These are phyloP conservation scores for Rhizopogon vesiculosus DNA, from an alignment of 768 basidiomycete species.

Conservation along the genomic window DNA sequence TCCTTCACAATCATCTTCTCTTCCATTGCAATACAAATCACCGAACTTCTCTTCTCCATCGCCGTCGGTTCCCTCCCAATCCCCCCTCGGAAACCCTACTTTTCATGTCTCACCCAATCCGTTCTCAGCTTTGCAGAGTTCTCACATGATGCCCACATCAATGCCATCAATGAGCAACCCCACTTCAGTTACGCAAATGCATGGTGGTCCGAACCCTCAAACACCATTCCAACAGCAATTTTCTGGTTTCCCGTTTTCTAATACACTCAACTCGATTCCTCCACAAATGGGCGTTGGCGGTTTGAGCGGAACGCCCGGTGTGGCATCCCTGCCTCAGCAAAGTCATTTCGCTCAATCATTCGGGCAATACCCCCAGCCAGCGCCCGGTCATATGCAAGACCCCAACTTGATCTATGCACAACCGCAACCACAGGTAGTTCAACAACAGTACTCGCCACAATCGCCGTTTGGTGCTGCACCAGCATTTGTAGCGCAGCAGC, in stretches of 20 bases:
- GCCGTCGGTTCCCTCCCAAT: slow-evolving; percentile 11
- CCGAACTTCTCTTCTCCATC: background rate
- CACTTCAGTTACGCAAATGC: slow-evolving; percentile 8
- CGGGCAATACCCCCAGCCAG: background rate
- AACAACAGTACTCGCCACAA: slow-evolving; percentile 25
- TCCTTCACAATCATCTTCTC: slow-evolving; percentile 32
- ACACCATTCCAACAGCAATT: slow-evolving; percentile 22
- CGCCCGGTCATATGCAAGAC: background rate
- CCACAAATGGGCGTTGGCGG: background rate
- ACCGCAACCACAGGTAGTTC: background rate
- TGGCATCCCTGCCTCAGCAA: background rate
- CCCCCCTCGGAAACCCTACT: slow-evolving; percentile 1
- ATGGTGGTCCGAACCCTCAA: slow-evolving; percentile 20
- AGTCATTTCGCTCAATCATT: background rate
- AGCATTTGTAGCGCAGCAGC: slow-evolving; percentile 17
- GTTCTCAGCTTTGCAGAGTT: slow-evolving; percentile 15
- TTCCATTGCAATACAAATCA: slow-evolving; percentile 40
- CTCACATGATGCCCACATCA: slow-evolving; percentile 1
- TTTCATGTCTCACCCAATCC: slow-evolving; percentile 9
- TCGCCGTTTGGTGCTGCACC: slow-evolving; percentile 13
- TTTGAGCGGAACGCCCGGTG: background rate
- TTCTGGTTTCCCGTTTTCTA: slow-evolving; percentile 7
- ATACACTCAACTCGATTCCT: slow-evolving; percentile 1
- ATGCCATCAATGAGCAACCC: background rate
- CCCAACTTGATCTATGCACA: background rate